Base-by-base conservation (phyloP, 148 eudicot genomes). In the Polygonum maritimum region DNA sequence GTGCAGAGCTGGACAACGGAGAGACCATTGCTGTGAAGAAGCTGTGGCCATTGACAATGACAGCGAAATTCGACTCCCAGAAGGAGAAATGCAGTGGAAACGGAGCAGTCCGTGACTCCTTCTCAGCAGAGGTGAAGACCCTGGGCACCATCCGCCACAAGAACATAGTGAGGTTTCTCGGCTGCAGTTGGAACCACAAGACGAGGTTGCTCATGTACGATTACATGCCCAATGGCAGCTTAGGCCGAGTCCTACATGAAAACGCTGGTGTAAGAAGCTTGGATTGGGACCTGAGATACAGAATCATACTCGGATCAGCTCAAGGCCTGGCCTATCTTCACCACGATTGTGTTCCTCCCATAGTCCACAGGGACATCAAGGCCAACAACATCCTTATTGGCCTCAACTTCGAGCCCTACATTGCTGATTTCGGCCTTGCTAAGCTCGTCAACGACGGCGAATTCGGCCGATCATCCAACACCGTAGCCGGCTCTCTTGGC, bases 221-320 rank as follows among this genome's bases (percentile, higher is more conserved):
- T 48, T 90, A 88, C 73, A 90, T 92, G 95, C 88, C 97, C n/a
- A 90, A 93, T 79, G 98, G 98, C 73, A 93, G 98, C 87, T 83
- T 93, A 77, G 98, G 92, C 0, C 85, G 86, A 76, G 58, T 91
- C 1, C 82, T 93, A 10, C 98, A 91, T 80, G 92, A 85, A 63
- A 87, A 45, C 21, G 54, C 77, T 33, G 80, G 74, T 36, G 88
- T 88, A n/a, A 81, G 85, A 75, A 79, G 81, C 75, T 85, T 89
- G 83, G 96, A 93, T 8, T 93, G 96, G 96, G 91, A 89, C 35
- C 62, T 84, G 65, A 82, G 96, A 88, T 93, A 89, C 54, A 76
- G 78, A 74, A 88, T 93, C 52, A 69, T 88, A 41, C 78, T 93
- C 10, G 98, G 91, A 12, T 81, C 96, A 45, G 98, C 96, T 74